These are phyloP conservation scores for Phytopythium ostracodes DNA, from an alignment of 352 stramenopile species.

Conservation along the genomic window DNA sequence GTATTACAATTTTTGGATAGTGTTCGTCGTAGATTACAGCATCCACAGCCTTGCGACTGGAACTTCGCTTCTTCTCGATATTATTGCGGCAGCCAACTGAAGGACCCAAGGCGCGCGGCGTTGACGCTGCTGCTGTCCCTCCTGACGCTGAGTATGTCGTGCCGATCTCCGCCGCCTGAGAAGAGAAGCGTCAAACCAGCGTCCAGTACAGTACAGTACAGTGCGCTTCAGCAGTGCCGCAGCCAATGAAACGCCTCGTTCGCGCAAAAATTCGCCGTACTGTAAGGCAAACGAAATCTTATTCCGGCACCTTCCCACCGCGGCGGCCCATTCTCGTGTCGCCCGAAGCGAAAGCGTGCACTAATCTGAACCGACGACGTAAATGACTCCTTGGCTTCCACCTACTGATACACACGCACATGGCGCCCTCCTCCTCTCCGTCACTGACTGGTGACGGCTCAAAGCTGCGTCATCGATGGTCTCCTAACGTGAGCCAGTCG, in stretches of 20 bases:
- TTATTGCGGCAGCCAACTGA: too few relatives aligned
- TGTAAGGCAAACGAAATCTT: not conserved
- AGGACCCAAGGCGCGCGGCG: too few relatives aligned
- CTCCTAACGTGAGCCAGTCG: slow-evolving; percentile 5
- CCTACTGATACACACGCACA: slow-evolving; percentile 7
- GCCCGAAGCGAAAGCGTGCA: not conserved
- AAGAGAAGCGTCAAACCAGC: not conserved
- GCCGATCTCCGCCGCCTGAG: too few relatives aligned
- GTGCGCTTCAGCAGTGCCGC: too few relatives aligned
- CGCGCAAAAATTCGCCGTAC: slow-evolving; percentile 2
- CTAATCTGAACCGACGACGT: not conserved
- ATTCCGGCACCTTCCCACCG: not conserved
- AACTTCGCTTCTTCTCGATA: too few relatives aligned
- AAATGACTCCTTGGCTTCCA: not conserved
- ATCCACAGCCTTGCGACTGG: too few relatives aligned
- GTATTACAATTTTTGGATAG: too few relatives aligned
- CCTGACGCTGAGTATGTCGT: too few relatives aligned
- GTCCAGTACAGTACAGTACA: too few relatives aligned
- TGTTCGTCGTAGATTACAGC: too few relatives aligned
- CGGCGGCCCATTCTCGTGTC: not conserved
- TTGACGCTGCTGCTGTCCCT: too few relatives aligned
- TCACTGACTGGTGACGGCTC: not conserved
- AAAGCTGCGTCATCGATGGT: not conserved
- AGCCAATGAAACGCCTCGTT: not conserved
- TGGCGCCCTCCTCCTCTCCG: not conserved